Evolutionary conservation across 768 basidiomycete species (phyloP).

Genomic region (Mrakia frigida): DNA sequence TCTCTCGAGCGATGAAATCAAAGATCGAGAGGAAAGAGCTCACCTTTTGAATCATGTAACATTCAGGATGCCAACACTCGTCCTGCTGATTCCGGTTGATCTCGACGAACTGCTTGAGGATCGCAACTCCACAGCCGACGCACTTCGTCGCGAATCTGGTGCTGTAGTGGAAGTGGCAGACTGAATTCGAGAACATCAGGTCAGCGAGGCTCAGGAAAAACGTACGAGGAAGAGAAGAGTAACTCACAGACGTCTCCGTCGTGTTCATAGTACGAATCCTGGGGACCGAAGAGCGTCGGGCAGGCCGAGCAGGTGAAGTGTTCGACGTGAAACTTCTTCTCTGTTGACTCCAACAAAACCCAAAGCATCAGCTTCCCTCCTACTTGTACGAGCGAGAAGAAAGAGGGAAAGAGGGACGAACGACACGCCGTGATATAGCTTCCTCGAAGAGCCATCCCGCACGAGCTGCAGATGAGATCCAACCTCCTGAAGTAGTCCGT

Average conservation of each 20-base stretch:
- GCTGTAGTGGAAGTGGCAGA: constrained; percentile 98
- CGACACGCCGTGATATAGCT: constrained; percentile 99
- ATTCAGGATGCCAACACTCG: constrained; percentile 99
- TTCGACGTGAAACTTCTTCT: constrained; percentile 98
- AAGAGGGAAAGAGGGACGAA: constrained; percentile 48
- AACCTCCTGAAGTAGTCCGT: constrained; percentile 94
- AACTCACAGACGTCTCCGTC: constrained; percentile 76
- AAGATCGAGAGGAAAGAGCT: not conserved
- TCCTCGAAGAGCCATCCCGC: constrained; percentile 84
- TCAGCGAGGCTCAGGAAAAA: not conserved
- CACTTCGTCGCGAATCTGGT: constrained; percentile 98
- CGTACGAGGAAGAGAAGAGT: not conserved
- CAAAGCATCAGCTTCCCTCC: not conserved
- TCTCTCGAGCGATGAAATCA: not conserved
- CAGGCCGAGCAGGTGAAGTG: constrained; percentile 98
- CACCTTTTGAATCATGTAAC: constrained; percentile 99
- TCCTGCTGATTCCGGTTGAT: constrained; percentile 97
- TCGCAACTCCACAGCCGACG: constrained; percentile 93
- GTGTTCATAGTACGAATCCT: constrained; percentile 99
- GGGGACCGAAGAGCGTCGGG: constrained; percentile 90
- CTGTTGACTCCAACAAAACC: constrained; percentile 48
- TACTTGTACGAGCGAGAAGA: not conserved
- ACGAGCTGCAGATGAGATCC: constrained; percentile 94
- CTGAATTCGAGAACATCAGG: constrained; percentile 30
- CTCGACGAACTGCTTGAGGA: constrained; percentile 98